These are phyloP conservation scores for Artemisia tridentata DNA, from an alignment of 129 eudicot species.

Conservation along the genomic window DNA sequence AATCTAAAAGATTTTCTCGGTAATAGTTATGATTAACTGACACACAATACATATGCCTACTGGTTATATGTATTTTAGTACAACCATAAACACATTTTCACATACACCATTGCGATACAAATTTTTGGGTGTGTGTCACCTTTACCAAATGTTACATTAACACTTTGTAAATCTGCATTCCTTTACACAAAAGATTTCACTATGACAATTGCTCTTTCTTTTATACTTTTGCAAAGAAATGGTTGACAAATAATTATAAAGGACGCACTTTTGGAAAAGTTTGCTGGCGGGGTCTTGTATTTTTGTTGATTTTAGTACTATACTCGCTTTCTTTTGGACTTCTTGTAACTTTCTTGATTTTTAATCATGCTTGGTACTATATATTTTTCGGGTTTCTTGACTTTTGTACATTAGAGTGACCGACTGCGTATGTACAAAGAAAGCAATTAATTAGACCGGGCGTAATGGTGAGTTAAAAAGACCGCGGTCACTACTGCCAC, in stretches of 20 bases:
- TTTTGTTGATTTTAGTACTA: conserved; percentile 10
- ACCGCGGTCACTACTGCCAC: too few relatives aligned
- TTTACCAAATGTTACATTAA: background rate
- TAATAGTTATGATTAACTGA: too few relatives aligned
- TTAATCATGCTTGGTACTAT: background rate
- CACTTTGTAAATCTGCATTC: background rate
- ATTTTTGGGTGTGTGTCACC: background rate
- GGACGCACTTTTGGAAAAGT: conserved; percentile 11
- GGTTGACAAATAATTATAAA: conserved; percentile 28
- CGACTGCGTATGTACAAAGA: too few relatives aligned
- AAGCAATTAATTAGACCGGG: too few relatives aligned
- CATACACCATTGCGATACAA: too few relatives aligned
- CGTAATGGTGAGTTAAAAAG: too few relatives aligned
- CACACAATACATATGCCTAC: too few relatives aligned
- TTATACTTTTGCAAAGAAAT: conserved; percentile 7
- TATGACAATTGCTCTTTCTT: background rate
- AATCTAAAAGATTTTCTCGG: too few relatives aligned
- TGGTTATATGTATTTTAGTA: too few relatives aligned
- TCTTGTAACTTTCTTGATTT: background rate
- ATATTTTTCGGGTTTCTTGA: background rate
- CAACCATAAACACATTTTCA: too few relatives aligned
- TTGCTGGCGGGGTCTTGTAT: conserved; percentile 20
- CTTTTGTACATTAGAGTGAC: too few relatives aligned
- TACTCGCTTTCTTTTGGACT: background rate
- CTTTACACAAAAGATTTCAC: conserved; percentile 15